Percentiles rank a stretch among this genome's conserved stretches.
Conservation (phyloP, 345 rosid genomes). For the Eucalyptus caleyi region DNA sequence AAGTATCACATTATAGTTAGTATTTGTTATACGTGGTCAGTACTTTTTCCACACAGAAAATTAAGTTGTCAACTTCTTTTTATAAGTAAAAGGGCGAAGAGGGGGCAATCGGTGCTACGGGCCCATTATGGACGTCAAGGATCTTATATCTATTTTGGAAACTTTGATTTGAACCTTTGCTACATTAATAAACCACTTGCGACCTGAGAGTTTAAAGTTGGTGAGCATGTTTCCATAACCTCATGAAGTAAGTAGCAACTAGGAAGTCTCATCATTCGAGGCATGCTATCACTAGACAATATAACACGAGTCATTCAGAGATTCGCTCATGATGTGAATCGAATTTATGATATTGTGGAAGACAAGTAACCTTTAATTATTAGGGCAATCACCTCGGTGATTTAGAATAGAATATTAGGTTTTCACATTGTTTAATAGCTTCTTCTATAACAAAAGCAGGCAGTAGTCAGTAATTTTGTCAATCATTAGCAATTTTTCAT, state of each 20-base stretch:
- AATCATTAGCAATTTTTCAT: background rate
- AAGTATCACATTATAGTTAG: background rate
- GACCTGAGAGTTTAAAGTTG: background rate
- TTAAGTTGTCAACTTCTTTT: background rate
- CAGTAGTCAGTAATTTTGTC: background rate
- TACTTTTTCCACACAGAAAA: background rate
- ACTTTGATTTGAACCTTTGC: background rate
- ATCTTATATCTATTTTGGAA: background rate
- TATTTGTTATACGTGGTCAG: background rate
- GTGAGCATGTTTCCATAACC: background rate
- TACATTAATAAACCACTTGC: background rate
- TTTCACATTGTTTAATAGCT: background rate
- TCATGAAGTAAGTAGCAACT: background rate
- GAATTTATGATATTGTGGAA: background rate
- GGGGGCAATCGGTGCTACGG: background rate
- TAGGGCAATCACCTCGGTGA: background rate
- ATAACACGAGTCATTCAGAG: background rate
- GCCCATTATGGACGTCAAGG: background rate
- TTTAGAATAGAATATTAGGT: background rate
- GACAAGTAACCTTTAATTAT: background rate
- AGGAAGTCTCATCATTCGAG: background rate
- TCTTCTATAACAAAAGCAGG: background rate
- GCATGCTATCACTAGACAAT: fast-evolving
- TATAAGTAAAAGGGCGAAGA: background rate
- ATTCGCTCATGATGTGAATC: background rate